Evolutionary conservation across 352 stramenopile genomes (phyloP).

Genomic region (Elongisporangium undulatum): DNA sequence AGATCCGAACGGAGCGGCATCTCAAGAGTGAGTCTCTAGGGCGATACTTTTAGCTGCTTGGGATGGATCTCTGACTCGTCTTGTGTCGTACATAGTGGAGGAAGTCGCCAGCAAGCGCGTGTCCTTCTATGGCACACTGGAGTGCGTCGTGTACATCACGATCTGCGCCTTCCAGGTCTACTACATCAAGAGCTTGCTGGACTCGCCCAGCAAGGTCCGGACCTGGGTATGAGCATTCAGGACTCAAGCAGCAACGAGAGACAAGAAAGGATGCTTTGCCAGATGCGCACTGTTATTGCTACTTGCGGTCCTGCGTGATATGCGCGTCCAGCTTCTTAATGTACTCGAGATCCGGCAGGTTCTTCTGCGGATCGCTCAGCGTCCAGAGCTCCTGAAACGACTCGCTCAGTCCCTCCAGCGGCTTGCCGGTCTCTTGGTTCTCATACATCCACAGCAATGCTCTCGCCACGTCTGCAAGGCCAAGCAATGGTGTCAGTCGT

Average conservation of each 20-base stretch:
- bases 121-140: conserved; percentile 63
- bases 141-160: conserved; percentile 67
- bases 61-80: not conserved
- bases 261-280: not conserved
- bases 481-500: conserved; percentile 1
- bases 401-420: conserved; percentile 25
- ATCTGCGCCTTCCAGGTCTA: conserved; percentile 68
- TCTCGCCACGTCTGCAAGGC: conserved; percentile 48
- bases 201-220: conserved; percentile 40
- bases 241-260: not conserved
- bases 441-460: conserved; percentile 68
- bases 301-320: conserved; percentile 24
- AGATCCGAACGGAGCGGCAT: conserved; percentile 72
- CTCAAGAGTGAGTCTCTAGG: conserved; percentile 45
- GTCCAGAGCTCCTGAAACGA: conserved; percentile 52
- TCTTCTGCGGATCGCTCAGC: conserved; percentile 43
- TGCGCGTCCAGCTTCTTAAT: conserved; percentile 52
- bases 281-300: not conserved
- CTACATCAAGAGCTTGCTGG: conserved; percentile 76
- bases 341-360: conserved; percentile 55
- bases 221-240: conserved; percentile 35
- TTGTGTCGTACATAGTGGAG: conserved; percentile 40
- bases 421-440: conserved; percentile 26
- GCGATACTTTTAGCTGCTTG: not conserved
- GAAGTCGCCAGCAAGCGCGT: conserved; percentile 76